A percentile compares a stretch with the other conserved stretches of the same genome.
Conservation (phyloP, 441 rosid species). For the Brassica balearica region DNA sequence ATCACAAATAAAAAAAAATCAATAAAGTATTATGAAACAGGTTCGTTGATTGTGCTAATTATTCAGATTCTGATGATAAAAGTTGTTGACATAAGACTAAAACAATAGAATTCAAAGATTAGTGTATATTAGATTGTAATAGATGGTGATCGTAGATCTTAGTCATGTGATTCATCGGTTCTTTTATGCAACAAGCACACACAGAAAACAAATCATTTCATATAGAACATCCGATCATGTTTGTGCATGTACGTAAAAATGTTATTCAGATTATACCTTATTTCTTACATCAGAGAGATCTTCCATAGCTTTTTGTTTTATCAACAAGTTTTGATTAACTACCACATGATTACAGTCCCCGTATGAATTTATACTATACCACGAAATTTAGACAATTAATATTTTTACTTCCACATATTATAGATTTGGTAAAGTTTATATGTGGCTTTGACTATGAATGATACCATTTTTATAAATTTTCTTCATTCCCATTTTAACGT, state of each 20-base stretch:
- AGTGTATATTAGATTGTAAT: neutral
- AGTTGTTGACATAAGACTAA: neutral
- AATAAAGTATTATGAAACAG: neutral
- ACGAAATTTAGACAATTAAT: neutral
- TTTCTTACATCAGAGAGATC: neutral
- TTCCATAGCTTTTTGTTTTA: neutral
- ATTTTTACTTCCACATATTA: neutral
- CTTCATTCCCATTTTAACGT: neutral
- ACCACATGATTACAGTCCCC: neutral
- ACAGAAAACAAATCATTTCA: neutral
- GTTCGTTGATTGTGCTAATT: neutral
- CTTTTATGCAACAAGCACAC: neutral
- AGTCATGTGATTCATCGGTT: neutral
- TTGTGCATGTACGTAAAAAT: neutral
- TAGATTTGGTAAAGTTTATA: neutral
- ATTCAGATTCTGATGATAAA: neutral
- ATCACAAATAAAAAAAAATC: neutral
- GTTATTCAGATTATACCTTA: neutral
- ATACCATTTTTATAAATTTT: neutral
- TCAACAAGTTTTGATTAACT: neutral
- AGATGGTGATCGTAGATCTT: neutral
- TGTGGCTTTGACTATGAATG: neutral
- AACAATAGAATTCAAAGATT: neutral
- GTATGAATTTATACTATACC: neutral
- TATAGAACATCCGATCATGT: neutral